Evolutionary conservation across 768 basidiomycete species (phyloP).

Genomic region (Leccinellum albellum): DNA sequence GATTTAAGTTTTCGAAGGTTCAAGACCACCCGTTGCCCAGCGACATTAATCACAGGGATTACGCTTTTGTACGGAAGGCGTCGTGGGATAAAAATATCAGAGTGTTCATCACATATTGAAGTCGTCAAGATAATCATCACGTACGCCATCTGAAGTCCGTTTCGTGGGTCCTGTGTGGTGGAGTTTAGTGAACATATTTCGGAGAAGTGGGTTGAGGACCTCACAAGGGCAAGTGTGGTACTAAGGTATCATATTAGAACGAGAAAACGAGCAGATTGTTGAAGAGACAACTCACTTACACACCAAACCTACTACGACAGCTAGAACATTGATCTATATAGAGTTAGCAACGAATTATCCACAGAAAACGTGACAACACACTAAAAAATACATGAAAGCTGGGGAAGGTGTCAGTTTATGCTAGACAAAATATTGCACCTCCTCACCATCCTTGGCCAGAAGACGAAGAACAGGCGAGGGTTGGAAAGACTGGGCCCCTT

Average conservation of each 20-base stretch:
- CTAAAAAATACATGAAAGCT: not conserved
- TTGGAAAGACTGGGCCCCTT: not conserved
- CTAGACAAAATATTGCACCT: not conserved
- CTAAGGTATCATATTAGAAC: not conserved
- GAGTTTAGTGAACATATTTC: not conserved
- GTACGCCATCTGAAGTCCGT: constrained; percentile 1
- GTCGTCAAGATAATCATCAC: not conserved
- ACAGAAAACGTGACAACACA: not conserved
- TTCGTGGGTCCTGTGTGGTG: constrained; percentile 1
- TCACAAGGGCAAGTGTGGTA: not conserved
- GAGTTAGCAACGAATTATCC: not conserved
- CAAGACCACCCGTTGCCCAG: constrained; percentile 18
- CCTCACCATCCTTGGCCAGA: constrained; percentile 11
- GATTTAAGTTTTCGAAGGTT: constrained; percentile 7
- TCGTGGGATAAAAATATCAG: not conserved
- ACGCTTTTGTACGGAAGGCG: not conserved
- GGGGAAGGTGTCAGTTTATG: not conserved
- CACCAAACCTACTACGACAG: not conserved
- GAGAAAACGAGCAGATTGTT: not conserved
- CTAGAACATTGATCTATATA: not conserved
- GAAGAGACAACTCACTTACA: constrained; percentile 5
- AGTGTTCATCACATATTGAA: not conserved
- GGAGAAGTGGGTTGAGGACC: not conserved
- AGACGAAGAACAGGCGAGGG: not conserved
- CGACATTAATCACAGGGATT: constrained; percentile 8